phyloP scores from a whole-genome alignment of 2,329 filamentous ascomycete genomes.

The Curvularia lunata region DNA sequence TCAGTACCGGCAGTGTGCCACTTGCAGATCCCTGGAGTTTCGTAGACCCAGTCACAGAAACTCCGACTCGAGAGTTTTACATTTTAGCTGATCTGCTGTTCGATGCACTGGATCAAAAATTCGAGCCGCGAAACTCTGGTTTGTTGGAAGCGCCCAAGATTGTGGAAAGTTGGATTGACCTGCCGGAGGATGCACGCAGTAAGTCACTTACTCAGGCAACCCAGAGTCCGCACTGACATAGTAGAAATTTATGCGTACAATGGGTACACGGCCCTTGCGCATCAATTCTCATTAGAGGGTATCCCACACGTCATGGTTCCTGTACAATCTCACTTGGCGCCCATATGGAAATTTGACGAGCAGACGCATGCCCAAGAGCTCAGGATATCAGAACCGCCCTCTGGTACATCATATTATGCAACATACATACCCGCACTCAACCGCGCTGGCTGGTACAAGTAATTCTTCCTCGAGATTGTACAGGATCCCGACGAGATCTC shows the following conservation, averaged over 20 bases:
- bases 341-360: conserved; percentile 40
- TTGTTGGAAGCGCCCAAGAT: conserved; percentile 45
- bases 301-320: conserved; percentile 48
- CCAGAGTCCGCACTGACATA: not conserved
- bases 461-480: conserved; percentile 43
- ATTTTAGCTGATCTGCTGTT: conserved; percentile 47
- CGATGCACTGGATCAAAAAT: conserved; percentile 43
- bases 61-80: conserved; percentile 47
- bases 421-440: conserved; percentile 46
- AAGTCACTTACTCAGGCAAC: conserved; percentile 12
- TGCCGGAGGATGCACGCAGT: conserved; percentile 40
- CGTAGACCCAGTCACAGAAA: conserved; percentile 41
- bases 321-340: conserved; percentile 32
- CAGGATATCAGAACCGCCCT: conserved; percentile 15
- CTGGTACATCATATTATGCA: conserved; percentile 17
- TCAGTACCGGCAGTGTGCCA: conserved; percentile 38
- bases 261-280: conserved; percentile 38
- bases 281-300: conserved; percentile 41
- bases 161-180: conserved; percentile 39
- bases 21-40: conserved; percentile 46
- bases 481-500: conserved; percentile 37
- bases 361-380: conserved; percentile 25
- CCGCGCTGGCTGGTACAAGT: conserved; percentile 47
- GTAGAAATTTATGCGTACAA: conserved; percentile 35
- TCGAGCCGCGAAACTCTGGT: conserved; percentile 44